Evolutionary conservation across 2,329 filamentous ascomycete genomes (phyloP).

Genomic region (Karstenula rhodostoma): DNA sequence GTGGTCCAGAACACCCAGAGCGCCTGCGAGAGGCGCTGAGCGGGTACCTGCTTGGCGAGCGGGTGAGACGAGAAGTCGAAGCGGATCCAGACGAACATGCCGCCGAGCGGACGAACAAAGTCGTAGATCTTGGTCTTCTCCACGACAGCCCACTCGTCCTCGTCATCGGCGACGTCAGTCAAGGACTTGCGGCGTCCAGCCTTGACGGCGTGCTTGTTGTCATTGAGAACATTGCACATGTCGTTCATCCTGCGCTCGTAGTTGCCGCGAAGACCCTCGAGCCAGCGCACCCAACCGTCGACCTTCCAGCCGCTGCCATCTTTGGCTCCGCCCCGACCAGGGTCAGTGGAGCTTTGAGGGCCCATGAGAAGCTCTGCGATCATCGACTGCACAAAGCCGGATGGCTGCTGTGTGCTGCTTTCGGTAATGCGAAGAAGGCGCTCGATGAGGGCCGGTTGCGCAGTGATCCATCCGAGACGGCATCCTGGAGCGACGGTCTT

Average conservation of each 20-base stretch:
- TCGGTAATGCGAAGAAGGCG: conserved; percentile 78
- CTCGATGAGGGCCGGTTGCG: conserved; percentile 80
- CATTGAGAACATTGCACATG: conserved; percentile 79
- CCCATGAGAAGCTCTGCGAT: conserved; percentile 80
- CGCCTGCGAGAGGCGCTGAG: conserved; percentile 67
- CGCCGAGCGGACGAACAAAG: conserved; percentile 81
- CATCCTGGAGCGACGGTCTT: conserved; percentile 93
- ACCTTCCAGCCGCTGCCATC: conserved; percentile 75
- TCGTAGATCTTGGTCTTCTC: conserved; percentile 77
- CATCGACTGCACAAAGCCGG: conserved; percentile 87
- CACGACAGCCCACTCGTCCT: conserved; percentile 76
- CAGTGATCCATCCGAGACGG: conserved; percentile 88
- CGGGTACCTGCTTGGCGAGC: conserved; percentile 64
- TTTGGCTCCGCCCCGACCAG: conserved; percentile 55
- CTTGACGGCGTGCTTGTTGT: conserved; percentile 71
- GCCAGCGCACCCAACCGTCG: conserved; percentile 90
- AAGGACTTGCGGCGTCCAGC: conserved; percentile 58
- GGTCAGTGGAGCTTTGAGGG: conserved; percentile 64
- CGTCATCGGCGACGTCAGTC: conserved; percentile 45
- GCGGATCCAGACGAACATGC: conserved; percentile 91
- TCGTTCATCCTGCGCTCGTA: conserved; percentile 85
- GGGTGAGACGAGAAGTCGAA: conserved; percentile 78
- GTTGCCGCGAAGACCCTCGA: conserved; percentile 80
- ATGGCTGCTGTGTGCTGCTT: conserved; percentile 80
- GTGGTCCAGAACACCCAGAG: conserved; percentile 76